These are phyloP conservation scores for Luffa aegyptiaca DNA, from an alignment of 306 rosid species.

Conservation along the genomic window DNA sequence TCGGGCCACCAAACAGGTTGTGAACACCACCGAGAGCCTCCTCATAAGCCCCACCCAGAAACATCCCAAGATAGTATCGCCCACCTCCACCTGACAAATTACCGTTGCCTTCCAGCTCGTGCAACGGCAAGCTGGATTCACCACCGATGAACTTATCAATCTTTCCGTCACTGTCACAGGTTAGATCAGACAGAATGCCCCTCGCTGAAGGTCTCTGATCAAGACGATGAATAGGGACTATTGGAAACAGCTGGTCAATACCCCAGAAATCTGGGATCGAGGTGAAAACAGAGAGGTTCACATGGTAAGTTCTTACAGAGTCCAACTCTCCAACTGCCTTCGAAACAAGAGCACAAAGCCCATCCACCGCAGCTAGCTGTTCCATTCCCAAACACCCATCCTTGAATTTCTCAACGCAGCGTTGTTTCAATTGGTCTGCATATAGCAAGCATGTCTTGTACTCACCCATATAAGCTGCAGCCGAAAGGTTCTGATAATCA, in stretches of 20 bases:
- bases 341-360: slow-evolving; percentile 51
- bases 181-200: slow-evolving; percentile 72
- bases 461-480: slow-evolving; percentile 51
- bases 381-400: slow-evolving; percentile 70
- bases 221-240: slow-evolving; percentile 79
- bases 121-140: slow-evolving; percentile 68
- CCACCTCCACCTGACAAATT: slow-evolving; percentile 19
- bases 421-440: slow-evolving; percentile 58
- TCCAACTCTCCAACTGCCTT: slow-evolving; percentile 60
- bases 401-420: slow-evolving; percentile 69
- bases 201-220: slow-evolving; percentile 53
- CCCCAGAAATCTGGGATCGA: slow-evolving; percentile 89
- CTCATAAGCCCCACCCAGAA: slow-evolving; percentile 98
- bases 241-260: slow-evolving; percentile 67
- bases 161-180: slow-evolving; percentile 98
- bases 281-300: slow-evolving; percentile 77
- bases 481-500: slow-evolving; percentile 37
- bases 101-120: slow-evolving; percentile 50
- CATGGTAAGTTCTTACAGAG: slow-evolving; percentile 48
- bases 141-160: slow-evolving; percentile 77
- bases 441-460: slow-evolving; percentile 43
- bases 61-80: slow-evolving; percentile 86
- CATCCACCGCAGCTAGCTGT: slow-evolving; percentile 77
- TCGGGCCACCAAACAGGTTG: slow-evolving; percentile 89
- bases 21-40: slow-evolving; percentile 98